phyloP scores from a whole-genome alignment of 2,329 filamentous ascomycete genomes.

The Aspergillus puulaauensis region DNA sequence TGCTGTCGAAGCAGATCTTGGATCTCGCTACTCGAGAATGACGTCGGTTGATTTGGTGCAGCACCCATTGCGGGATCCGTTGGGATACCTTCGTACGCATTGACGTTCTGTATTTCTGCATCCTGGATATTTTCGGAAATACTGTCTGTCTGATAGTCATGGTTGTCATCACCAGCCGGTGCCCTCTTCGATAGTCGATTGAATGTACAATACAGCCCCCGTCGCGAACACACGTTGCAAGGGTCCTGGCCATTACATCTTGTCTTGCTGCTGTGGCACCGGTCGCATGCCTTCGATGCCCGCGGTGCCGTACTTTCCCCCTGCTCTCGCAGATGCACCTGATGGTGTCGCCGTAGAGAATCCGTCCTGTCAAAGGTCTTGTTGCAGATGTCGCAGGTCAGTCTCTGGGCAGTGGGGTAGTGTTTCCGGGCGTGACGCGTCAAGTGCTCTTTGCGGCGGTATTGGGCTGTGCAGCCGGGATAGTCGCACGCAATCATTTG shows the following conservation, averaged over 20 bases:
- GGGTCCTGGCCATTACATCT: neutral
- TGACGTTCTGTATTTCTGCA: neutral
- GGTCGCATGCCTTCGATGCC: neutral
- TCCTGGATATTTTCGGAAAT: neutral
- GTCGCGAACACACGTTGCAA: neutral
- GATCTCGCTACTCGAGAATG: neutral
- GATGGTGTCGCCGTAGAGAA: neutral
- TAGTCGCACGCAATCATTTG: conserved; percentile 4
- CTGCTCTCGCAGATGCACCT: neutral
- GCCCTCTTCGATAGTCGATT: neutral
- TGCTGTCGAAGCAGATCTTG: neutral
- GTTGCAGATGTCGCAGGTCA: neutral
- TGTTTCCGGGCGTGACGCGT: conserved; percentile 11
- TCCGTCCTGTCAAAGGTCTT: neutral
- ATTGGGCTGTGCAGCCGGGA: conserved; percentile 13
- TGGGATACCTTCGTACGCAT: no score
- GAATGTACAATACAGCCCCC: neutral
- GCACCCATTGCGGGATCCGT: no score
- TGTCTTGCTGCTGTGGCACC: neutral
- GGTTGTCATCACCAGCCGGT: neutral
- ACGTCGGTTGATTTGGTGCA: no score
- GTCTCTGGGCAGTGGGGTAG: neutral
- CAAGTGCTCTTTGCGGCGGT: conserved; percentile 19
- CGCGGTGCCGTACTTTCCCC: neutral
- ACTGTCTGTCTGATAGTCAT: neutral